Evolutionary conservation across 2,329 filamentous ascomycete species (phyloP).

Genomic region (Pseudocercospora fuligena): DNA sequence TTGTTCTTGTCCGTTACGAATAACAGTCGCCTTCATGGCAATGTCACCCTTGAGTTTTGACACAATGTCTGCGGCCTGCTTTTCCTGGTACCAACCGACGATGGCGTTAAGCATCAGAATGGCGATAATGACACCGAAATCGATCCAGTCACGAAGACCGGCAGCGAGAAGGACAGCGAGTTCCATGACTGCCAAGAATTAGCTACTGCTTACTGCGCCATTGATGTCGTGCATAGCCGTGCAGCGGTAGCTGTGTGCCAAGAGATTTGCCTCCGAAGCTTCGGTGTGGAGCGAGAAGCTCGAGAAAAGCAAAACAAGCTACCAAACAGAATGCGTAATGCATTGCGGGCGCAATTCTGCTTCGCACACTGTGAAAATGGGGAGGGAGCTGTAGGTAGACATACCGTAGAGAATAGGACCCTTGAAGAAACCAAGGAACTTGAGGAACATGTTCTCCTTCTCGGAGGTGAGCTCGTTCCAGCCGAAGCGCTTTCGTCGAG

Average conservation of each 20-base stretch:
- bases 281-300: conserved; percentile 27
- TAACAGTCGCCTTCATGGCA: conserved; percentile 71
- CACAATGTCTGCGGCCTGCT: conserved; percentile 78
- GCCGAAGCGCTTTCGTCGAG: conserved; percentile 67
- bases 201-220: conserved; percentile 22
- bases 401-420: conserved; percentile 78
- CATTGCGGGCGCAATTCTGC: conserved; percentile 32
- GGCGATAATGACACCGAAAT: conserved; percentile 77
- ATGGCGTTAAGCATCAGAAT: conserved; percentile 76
- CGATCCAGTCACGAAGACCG: conserved; percentile 76
- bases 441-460: conserved; percentile 75
- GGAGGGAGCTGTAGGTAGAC: conserved; percentile 39
- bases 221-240: conserved; percentile 20
- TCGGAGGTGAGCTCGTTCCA: conserved; percentile 75
- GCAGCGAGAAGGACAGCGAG: conserved; percentile 73
- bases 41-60: conserved; percentile 78
- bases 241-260: conserved; percentile 23
- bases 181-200: conserved; percentile 68
- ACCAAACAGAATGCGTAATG: conserved; percentile 18
- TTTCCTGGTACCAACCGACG: conserved; percentile 81
- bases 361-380: conserved; percentile 11
- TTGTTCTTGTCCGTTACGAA: conserved; percentile 70
- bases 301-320: conserved; percentile 20
- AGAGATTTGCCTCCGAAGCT: conserved; percentile 37
- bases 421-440: conserved; percentile 76